phyloP scores from a whole-genome alignment of 805 yeast genomes.

The Schizosaccharomyces octosporus region DNA sequence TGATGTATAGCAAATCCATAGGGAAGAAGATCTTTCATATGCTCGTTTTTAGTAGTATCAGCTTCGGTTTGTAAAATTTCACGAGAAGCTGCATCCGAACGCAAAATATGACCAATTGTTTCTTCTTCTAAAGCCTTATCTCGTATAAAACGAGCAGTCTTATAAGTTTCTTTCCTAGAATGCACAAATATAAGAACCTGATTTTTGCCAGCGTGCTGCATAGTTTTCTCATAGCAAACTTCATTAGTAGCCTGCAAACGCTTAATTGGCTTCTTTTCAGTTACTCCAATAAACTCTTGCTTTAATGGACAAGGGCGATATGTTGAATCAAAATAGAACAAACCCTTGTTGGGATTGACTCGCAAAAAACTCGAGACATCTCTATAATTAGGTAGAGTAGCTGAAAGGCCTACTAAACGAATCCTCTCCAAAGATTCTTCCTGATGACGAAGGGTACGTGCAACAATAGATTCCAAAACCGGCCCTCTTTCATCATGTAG shows the following conservation, averaged over 20 bases:
- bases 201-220: conserved; percentile 37
- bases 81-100: conserved; percentile 29
- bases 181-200: conserved; percentile 83
- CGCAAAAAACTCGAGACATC: conserved; percentile 68
- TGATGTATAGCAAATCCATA: conserved; percentile 75
- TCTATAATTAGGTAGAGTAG: conserved; percentile 23
- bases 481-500: conserved; percentile 91
- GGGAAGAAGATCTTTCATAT: conserved; percentile 34
- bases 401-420: conserved; percentile 68
- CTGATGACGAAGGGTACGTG: conserved; percentile 34
- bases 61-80: conserved; percentile 45
- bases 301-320: conserved; percentile 82
- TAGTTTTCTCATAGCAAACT: conserved; percentile 61
- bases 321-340: conserved; percentile 61
- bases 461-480: conserved; percentile 66
- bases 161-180: conserved; percentile 72
- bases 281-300: conserved; percentile 70
- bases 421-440: conserved; percentile 25
- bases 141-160: conserved; percentile 53
- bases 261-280: conserved; percentile 59
- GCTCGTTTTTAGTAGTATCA: conserved; percentile 26
- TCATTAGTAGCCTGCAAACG: conserved; percentile 65
- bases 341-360: conserved; percentile 72
- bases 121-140: conserved; percentile 36
- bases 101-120: conserved; percentile 21